A percentile compares a stretch with the other conserved stretches of the same genome.
phyloP scores from a whole-genome alignment of 768 basidiomycete species.

The Clitopilus hobsonii region DNA sequence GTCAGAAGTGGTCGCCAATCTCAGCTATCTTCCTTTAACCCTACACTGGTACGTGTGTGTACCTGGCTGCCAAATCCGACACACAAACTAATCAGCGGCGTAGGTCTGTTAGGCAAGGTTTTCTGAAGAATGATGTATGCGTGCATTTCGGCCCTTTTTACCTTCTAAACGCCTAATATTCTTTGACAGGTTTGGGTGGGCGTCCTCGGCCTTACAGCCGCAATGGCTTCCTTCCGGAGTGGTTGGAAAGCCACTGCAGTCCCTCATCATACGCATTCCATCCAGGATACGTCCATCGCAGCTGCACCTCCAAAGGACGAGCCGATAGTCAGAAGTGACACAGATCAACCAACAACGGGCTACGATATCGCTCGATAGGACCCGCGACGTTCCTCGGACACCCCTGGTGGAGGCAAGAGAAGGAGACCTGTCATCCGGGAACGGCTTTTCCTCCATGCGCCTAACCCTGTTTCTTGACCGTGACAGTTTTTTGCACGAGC shows the following conservation, averaged over 20 bases:
- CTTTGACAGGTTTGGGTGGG: conserved; percentile 35
- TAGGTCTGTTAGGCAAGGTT: conserved; percentile 67
- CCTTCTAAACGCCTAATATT: not conserved
- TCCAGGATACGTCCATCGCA: too few species aligned
- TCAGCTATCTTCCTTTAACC: conserved; percentile 77
- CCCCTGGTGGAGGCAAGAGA: not conserved
- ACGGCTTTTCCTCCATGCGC: too few species aligned
- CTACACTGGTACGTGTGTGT: conserved; percentile 70
- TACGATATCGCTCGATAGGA: not conserved
- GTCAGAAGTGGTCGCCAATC: conserved; percentile 68
- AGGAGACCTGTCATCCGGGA: too few species aligned
- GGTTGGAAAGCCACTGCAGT: conserved; percentile 70
- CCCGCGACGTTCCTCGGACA: not conserved
- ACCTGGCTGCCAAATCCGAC: not conserved
- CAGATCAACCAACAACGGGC: not conserved
- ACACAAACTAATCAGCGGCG: not conserved
- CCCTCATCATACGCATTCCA: conserved; percentile 12
- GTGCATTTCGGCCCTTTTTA: not conserved
- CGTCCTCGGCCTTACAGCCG: conserved; percentile 42
- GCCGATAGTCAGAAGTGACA: too few species aligned
- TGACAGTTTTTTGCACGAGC: too few species aligned
- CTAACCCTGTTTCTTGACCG: too few species aligned
- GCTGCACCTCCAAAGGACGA: too few species aligned
- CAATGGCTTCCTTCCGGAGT: conserved; percentile 55
- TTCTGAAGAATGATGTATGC: conserved; percentile 62